phyloP scores from a whole-genome alignment of 1,284 basidiomycete genomes.

The Malassezia japonica region DNA sequence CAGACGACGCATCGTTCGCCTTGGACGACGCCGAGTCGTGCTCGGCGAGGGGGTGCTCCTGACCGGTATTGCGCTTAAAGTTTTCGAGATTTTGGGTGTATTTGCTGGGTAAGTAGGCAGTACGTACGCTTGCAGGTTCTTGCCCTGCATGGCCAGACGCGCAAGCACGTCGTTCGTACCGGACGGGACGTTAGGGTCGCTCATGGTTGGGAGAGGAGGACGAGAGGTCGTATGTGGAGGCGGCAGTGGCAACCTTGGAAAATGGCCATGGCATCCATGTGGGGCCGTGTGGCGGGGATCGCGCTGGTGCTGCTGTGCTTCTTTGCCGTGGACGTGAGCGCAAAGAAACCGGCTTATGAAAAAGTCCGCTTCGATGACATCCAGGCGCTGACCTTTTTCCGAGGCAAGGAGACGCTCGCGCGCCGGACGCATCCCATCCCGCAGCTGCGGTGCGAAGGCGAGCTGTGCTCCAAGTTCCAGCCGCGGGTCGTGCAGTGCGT shows the following conservation, averaged over 20 bases:
- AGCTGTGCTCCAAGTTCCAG: background rate
- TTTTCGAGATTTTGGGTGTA: constrained; percentile 13
- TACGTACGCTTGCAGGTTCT: constrained; percentile 14
- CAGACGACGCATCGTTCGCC: constrained; percentile 54
- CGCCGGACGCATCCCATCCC: constrained; percentile 10
- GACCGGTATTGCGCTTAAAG: constrained; percentile 17
- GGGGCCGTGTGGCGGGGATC: too few relatives aligned
- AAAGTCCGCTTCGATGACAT: constrained; percentile 2
- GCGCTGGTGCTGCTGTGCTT: too few relatives aligned
- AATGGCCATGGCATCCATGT: too few relatives aligned
- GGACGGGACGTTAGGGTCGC: background rate
- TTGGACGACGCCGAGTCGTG: constrained; percentile 52
- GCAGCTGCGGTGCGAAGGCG: constrained; percentile 11
- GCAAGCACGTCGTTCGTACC: background rate
- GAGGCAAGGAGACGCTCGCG: background rate
- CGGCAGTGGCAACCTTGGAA: too few relatives aligned
- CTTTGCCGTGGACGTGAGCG: too few relatives aligned
- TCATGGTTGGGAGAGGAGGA: background rate
- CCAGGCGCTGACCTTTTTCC: constrained; percentile 8
- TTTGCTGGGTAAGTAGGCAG: constrained; percentile 4
- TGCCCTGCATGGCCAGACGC: background rate
- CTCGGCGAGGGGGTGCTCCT: constrained; percentile 3
- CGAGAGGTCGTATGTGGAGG: background rate
- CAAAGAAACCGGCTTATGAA: too few relatives aligned
- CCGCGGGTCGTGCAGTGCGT: constrained; percentile 9